Conservation (phyloP, 2,329 filamentous ascomycete genomes). For the Aureobasidium zeae region DNA sequence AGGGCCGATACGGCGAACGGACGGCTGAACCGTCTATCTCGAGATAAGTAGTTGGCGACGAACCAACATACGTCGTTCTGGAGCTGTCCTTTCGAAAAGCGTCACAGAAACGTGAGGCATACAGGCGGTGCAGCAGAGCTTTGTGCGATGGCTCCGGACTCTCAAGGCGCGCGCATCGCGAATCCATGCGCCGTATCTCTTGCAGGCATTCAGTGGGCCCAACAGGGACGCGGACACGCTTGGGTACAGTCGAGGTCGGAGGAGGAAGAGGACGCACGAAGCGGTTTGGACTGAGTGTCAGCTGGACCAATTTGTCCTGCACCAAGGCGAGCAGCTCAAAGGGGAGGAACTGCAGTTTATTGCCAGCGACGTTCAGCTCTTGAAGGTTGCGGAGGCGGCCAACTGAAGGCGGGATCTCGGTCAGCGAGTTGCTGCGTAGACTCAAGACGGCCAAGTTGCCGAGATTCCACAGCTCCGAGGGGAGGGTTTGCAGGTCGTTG, state of each 20-base stretch:
- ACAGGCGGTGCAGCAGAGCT: conserved; percentile 17
- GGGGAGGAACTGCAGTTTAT: conserved; percentile 52
- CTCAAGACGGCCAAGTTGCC: conserved; percentile 55
- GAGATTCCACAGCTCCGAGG: conserved; percentile 53
- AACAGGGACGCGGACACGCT: conserved; percentile 12
- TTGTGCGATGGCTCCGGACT: conserved; percentile 20
- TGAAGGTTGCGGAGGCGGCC: conserved; percentile 48
- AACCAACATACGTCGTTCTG: conserved; percentile 25
- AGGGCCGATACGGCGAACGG: conserved; percentile 6
- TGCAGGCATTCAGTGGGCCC: conserved; percentile 16
- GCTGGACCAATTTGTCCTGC: conserved; percentile 37
- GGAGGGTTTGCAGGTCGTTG: conserved; percentile 50
- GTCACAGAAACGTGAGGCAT: conserved; percentile 18
- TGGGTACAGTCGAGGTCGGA: not conserved
- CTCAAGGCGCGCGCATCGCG: conserved; percentile 19
- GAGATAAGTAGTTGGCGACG: conserved; percentile 21
- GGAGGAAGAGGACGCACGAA: conserved; percentile 36
- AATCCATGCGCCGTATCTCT: conserved; percentile 12
- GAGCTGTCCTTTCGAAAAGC: conserved; percentile 9
- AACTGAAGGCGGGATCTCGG: conserved; percentile 52
- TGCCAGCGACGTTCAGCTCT: conserved; percentile 58
- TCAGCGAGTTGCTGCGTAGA: conserved; percentile 54
- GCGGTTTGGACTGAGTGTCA: conserved; percentile 56
- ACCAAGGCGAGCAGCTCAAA: conserved; percentile 54
- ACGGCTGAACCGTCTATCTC: conserved; percentile 25